Evolutionary conservation across 2,329 filamentous ascomycete genomes (phyloP), one percentile per base, ranked within the genome.

Genomic region (Pseudodiploospora longispora): DNA sequence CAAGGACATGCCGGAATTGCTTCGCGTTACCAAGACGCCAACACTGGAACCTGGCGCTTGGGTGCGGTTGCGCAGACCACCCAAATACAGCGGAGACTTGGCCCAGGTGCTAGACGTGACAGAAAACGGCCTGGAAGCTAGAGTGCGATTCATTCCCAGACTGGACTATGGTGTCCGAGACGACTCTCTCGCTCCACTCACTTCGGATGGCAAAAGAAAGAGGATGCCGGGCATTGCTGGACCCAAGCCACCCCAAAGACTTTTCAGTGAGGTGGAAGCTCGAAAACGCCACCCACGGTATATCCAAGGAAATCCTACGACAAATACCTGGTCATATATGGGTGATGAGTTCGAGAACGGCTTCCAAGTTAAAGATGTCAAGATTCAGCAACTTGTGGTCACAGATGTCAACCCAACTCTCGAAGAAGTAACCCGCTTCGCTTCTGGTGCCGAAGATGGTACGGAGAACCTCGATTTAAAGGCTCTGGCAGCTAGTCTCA

Each of bases 1-100:
- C 57, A 95, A 95, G 63, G 93, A 98, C 65, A 95, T 96, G 83
- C 91, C 93, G 2, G 93, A 97, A 65, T 76, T 98, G n/a, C 74
- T 98, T 12, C 82, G 89, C 41, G 87, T 95, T 29, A 83, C 81
- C 48, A 95, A 95, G 69, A 91, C 85, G 3, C 86, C 89, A 39
- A 82, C 82, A 28, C 72, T 98, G 31, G 82, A 93, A 55, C 85
- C 85, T 7, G 91, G 91, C 51, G 88, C 88, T 33, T 98, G 93
- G 77, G 91, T 97, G 41, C 87, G 93, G 51, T 81, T 97, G 51
- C 83, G 82, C 61, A 80, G 87, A 43, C 82, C 82, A 3, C 76
- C 83, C 37, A 85, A 90, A 60, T 94, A 98, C 65, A 79, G 80
- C 35, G 87, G 87, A 19, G 93, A 98, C 72, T 71, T 98, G 55